phyloP scores from a whole-genome alignment of 2,329 filamentous ascomycete species.

The Diaporthe citri region DNA sequence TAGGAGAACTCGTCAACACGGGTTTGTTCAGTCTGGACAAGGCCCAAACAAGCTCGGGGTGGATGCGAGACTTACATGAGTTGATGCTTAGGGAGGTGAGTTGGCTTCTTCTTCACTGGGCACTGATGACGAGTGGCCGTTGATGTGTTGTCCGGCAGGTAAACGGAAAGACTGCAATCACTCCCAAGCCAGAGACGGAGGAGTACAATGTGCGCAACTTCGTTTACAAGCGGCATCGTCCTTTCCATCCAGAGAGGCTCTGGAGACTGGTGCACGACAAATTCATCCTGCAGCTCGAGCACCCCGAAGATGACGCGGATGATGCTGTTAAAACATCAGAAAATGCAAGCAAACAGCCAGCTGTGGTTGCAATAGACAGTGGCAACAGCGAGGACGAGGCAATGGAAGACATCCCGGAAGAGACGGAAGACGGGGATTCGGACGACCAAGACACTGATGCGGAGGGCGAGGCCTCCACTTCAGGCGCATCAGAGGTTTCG shows the following conservation, averaged over 20 bases:
- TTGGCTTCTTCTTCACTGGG: conserved; percentile 41
- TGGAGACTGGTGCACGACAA: conserved; percentile 61
- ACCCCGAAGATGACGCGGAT: conserved; percentile 52
- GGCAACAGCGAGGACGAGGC: not conserved
- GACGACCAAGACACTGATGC: conserved; percentile 48
- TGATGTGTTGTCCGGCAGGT: conserved; percentile 46
- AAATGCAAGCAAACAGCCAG: not conserved
- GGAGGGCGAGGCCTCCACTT: conserved; percentile 35
- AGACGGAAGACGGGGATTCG: conserved; percentile 45
- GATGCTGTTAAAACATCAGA: not conserved
- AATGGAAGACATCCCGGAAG: not conserved
- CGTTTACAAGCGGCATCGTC: conserved; percentile 72
- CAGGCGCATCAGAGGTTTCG: not conserved
- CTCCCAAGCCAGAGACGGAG: conserved; percentile 77
- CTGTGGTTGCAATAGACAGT: not conserved
- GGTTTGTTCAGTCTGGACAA: conserved; percentile 73
- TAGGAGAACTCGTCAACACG: conserved; percentile 75
- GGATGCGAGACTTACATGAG: conserved; percentile 77
- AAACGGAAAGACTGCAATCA: conserved; percentile 64
- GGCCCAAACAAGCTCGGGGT: conserved; percentile 75
- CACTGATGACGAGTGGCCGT: not conserved
- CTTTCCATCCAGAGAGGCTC: conserved; percentile 63
- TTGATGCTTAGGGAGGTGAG: conserved; percentile 73
- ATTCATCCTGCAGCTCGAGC: conserved; percentile 64
- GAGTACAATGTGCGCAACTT: conserved; percentile 81